Evolutionary conservation across 495 filamentous ascomycete species (phyloP).

Genomic region (Aspergillus cavernicola): DNA sequence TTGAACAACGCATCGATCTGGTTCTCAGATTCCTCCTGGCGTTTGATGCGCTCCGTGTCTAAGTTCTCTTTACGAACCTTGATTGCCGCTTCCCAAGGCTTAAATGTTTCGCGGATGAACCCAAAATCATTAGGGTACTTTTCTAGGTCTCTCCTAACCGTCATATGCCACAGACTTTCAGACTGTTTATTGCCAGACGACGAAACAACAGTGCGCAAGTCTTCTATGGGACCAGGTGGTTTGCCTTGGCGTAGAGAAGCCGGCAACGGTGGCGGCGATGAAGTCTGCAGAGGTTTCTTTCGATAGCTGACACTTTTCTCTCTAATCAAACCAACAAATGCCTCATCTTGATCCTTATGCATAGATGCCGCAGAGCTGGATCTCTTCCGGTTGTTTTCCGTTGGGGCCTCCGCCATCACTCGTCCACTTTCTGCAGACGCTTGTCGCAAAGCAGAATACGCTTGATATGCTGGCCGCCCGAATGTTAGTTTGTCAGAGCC

Average conservation of each 20-base stretch:
- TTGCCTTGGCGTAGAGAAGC: constrained; percentile 27
- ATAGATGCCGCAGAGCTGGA: constrained; percentile 18
- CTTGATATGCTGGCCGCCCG: constrained; percentile 42
- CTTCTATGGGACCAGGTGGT: constrained; percentile 25
- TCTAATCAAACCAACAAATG: constrained; percentile 45
- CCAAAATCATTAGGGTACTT: constrained; percentile 44
- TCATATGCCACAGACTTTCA: constrained; percentile 34
- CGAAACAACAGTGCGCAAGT: constrained; percentile 34
- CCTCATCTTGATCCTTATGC: constrained; percentile 34
- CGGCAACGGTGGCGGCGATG: constrained; percentile 30
- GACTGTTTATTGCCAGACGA: constrained; percentile 32
- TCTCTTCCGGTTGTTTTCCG: constrained; percentile 8
- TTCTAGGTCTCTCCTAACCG: constrained; percentile 31
- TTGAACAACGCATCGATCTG: constrained; percentile 56
- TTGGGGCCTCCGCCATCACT: constrained; percentile 33
- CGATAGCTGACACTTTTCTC: constrained; percentile 42
- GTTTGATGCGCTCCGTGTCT: constrained; percentile 44
- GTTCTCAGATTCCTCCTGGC: constrained; percentile 53
- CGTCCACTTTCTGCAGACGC: constrained; percentile 42
- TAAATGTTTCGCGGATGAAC: constrained; percentile 44
- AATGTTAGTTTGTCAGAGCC: constrained; percentile 40
- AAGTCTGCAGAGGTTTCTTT: constrained; percentile 15
- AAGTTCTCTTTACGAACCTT: constrained; percentile 38
- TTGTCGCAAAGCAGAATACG: constrained; percentile 44
- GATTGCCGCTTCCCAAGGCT: constrained; percentile 44